Base-by-base conservation (phyloP, 768 basidiomycete species). In the Russula sp. region DNA sequence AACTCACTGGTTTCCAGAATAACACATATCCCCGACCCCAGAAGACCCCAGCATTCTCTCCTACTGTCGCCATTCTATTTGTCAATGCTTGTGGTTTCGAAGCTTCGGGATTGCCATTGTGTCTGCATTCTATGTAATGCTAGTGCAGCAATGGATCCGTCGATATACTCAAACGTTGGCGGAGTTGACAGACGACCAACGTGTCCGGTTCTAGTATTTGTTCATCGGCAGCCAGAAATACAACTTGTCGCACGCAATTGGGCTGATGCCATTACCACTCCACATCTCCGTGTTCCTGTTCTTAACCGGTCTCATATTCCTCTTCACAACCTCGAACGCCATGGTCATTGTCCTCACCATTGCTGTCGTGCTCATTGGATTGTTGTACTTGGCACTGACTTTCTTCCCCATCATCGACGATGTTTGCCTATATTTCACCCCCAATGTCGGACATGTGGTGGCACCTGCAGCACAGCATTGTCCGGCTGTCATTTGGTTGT, bases 231-330 rank as follows among this genome's bases (percentile, higher is more conserved):
- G 51, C 28, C 57, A 57, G 49, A 44, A n/a, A 24, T 67, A 56
- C 24, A 22, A 24, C 26, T 34, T 63, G 53, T 49, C 58, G 16
- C 53, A 32, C 6, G 64, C 64, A 24, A 77, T 82, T 4, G 76
- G 78, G 58, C 53, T 49, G 5, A 60, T 57, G 6, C 63, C 66
- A 18, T 40, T 32, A 10, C 63, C 64, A 30, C 63, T 67, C 14
- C 66, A 67, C 16, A 34, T 64, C 38, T 65, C 66, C 36, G 40
- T 67, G 9, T 67, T 67, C 55, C 36, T 67, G 20, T 68, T 68
- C 48, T 44, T 68, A n/a, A 44, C 49, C n/a, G 65, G 67, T 24
- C 57, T 55, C 9, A 53, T 55, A 20, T 68, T 67, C 58, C 48
- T 68, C 32, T 40, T 49, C 14, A 62, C 66, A 2, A 57, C 55